phyloP scores from a whole-genome alignment of 2,329 filamentous ascomycete species.

The Fusarium compactum region DNA sequence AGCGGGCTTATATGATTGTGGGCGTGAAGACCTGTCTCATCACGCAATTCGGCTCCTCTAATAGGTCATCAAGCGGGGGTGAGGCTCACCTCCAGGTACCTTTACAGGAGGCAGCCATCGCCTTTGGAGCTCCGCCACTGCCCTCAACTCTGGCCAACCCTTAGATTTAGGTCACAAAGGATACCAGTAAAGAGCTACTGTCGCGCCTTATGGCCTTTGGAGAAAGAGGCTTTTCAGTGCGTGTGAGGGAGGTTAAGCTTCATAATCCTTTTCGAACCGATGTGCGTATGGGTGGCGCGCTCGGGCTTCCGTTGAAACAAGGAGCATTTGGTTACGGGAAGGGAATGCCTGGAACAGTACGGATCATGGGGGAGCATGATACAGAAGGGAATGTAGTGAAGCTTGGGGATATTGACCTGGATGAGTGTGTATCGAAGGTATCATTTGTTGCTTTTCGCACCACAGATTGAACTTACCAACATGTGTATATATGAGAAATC shows the following conservation, averaged over 20 bases:
- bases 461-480: background rate
- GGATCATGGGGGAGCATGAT: background rate
- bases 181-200: background rate
- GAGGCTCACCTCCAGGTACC: background rate
- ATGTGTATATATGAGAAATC: background rate
- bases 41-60: background rate
- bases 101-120: background rate
- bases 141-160: background rate
- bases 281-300: fast-evolving
- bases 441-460: background rate
- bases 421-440: background rate
- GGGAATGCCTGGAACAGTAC: background rate
- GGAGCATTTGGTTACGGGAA: background rate
- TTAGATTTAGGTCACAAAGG: background rate
- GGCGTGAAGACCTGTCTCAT: background rate
- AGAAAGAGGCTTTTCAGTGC: background rate
- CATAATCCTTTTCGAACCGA: background rate
- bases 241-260: background rate
- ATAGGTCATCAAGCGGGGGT: background rate
- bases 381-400: background rate
- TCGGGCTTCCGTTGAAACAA: background rate
- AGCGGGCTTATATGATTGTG: background rate
- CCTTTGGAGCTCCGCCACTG: background rate
- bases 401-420: background rate
- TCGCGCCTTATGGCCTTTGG: background rate